These are phyloP conservation scores for Phytophthora constricta DNA, from an alignment of 352 stramenopile species.

Conservation along the genomic window DNA sequence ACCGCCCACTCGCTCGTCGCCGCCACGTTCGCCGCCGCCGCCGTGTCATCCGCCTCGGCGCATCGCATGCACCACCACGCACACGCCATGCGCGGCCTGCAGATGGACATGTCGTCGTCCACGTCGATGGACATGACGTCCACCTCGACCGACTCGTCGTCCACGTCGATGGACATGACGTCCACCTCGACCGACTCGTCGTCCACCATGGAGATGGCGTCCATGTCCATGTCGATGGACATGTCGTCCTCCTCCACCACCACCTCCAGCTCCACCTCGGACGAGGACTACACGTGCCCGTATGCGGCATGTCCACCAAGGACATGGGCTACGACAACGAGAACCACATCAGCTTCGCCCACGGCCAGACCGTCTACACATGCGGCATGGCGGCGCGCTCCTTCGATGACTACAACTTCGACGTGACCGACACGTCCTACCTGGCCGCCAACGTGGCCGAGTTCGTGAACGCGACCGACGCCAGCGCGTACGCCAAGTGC, in stretches of 20 bases:
- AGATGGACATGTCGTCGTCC: constrained; percentile 36
- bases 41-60: constrained; percentile 15
- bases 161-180: constrained; percentile 31
- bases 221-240: constrained; percentile 20
- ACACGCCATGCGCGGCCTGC: constrained; percentile 30
- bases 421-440: constrained; percentile 73
- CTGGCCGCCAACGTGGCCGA: constrained; percentile 72
- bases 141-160: constrained; percentile 9
- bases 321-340: constrained; percentile 62
- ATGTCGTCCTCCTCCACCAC: constrained; percentile 12
- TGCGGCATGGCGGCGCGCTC: constrained; percentile 73
- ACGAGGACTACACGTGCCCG: constrained; percentile 57
- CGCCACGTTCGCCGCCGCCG: constrained; percentile 9
- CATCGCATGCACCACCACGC: constrained; percentile 31
- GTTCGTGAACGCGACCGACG: constrained; percentile 46
- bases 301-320: constrained; percentile 74
- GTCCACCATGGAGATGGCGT: constrained; percentile 10
- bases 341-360: constrained; percentile 64
- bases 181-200: constrained; percentile 8
- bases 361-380: constrained; percentile 77
- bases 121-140: constrained; percentile 20
- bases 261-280: constrained; percentile 12
- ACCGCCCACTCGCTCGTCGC: constrained; percentile 19
- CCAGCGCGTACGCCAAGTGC: constrained; percentile 41
- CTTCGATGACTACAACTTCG: constrained; percentile 60